These are phyloP conservation scores for Castanopsis chinensis DNA, from an alignment of 306 rosid species.

Conservation along the genomic window DNA sequence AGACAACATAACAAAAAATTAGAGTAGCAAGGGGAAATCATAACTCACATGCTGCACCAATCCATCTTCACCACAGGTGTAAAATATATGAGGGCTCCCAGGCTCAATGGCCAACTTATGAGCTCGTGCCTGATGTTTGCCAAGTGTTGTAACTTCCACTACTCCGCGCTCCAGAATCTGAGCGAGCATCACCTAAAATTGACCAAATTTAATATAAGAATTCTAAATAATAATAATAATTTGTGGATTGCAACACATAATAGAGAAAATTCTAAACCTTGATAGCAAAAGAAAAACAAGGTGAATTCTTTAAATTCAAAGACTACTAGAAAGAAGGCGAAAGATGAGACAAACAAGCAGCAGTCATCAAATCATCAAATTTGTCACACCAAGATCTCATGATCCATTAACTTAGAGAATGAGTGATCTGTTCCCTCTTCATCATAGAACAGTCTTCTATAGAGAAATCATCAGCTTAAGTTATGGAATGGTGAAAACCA, in stretches of 20 bases:
- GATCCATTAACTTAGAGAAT: neutral
- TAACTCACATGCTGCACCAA: constrained; percentile 83
- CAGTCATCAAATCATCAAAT: neutral
- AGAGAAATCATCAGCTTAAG: neutral
- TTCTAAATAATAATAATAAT: neutral
- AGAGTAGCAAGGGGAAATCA: constrained; percentile 14
- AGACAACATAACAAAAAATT: constrained; percentile 2
- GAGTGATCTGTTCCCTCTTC: neutral
- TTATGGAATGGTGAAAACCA: neutral
- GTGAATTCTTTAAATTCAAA: neutral
- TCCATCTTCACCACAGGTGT: constrained; percentile 97
- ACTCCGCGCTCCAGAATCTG: constrained; percentile 53
- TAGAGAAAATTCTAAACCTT: neutral
- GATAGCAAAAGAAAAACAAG: neutral
- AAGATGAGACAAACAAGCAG: neutral
- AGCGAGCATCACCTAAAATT: constrained; percentile 80
- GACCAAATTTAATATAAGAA: constrained; percentile 15
- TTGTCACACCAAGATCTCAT: neutral
- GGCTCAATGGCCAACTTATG: constrained; percentile 97
- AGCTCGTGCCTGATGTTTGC: constrained; percentile 69
- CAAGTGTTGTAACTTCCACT: constrained; percentile 56
- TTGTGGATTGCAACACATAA: neutral
- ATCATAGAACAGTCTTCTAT: too few species aligned
- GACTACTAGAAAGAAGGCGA: neutral
- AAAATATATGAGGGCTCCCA: constrained; percentile 90